phyloP scores from a whole-genome alignment of 2,329 filamentous ascomycete genomes.

The Biscogniauxia sp. region DNA sequence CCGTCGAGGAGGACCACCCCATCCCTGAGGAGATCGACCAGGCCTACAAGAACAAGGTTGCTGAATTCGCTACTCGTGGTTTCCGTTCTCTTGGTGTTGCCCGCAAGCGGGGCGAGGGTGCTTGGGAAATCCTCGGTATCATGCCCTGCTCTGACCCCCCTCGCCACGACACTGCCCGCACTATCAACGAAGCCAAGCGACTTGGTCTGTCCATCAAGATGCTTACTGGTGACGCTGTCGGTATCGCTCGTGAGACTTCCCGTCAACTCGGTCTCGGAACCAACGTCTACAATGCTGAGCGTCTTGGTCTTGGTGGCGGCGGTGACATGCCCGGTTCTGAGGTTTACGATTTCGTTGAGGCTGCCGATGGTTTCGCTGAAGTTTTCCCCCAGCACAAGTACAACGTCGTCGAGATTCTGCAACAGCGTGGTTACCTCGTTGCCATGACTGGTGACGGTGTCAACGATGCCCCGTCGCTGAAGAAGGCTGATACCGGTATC shows the following conservation, averaged over 20 bases:
- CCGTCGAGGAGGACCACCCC: conserved; percentile 79
- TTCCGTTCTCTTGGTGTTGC: conserved; percentile 93
- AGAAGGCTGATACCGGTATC: conserved; percentile 96
- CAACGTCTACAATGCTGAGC: conserved; percentile 92
- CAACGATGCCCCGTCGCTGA: conserved; percentile 88
- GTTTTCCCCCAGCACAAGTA: conserved; percentile 96
- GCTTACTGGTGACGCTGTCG: conserved; percentile 92
- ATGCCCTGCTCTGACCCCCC: conserved; percentile 93
- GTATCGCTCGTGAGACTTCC: conserved; percentile 88
- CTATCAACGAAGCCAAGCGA: conserved; percentile 83
- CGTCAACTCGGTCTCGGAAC: conserved; percentile 88
- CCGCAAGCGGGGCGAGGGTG: conserved; percentile 76
- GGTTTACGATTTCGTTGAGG: conserved; percentile 93
- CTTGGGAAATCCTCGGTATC: conserved; percentile 91
- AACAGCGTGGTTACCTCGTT: conserved; percentile 89
- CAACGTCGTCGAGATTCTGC: conserved; percentile 88
- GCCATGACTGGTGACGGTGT: conserved; percentile 97
- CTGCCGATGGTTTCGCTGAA: conserved; percentile 91
- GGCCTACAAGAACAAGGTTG: conserved; percentile 89
- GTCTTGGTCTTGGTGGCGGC: conserved; percentile 83
- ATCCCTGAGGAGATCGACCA: conserved; percentile 74
- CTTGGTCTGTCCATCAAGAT: conserved; percentile 92
- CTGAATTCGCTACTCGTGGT: conserved; percentile 87
- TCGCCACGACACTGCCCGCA: conserved; percentile 85
- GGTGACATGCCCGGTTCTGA: conserved; percentile 92